Evolutionary conservation across 345 rosid genomes (phyloP), one percentile per base, ranked within the genome.

Genomic region (Syzygium oleosum): DNA sequence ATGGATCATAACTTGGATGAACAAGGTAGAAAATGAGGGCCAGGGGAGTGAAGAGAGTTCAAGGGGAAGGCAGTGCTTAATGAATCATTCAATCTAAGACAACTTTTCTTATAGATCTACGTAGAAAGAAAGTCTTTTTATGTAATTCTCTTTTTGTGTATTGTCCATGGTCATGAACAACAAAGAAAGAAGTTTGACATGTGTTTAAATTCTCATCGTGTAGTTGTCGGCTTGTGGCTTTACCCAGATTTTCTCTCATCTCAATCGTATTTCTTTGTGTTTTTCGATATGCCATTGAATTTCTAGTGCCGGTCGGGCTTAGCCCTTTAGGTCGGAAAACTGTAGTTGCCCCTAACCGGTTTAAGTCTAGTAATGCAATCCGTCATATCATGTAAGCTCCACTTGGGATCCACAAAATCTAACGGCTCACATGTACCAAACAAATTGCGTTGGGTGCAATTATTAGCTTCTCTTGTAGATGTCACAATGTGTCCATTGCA

Each of bases 391-490:
- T 38, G 0, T 2, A 8, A 73, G 2, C 3, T 2, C 10, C 49
- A 19, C 7, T 0, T 34, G 8, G 0, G 1, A 73, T 73, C 0
- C 14, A 73, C 1, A 73, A 38, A 14, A 0, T 73, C 1, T 19
- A 11, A 38, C 0, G 8, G 1, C 27, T 38, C 4, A 0, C 25
- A 38, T 73, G 2, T 38, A 0, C 0, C 21, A 6, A 7, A 17
- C 14, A 6, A 0, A 5, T 6, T 19, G 0, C 1, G 4, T 73
- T 0, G 3, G 2, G 27, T 73, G 0, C 25, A 73, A 38, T 73
- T 10, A 38, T 73, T 38, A 22, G 21, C 49, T 38, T 73, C 2
- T 0, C 27, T 3, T 10, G 34, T 31, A 38, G 14, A 73, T 73
- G 12, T 73, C 49, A 49, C 83, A 10, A 10, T 19, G 49, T 73